Base-by-base conservation (phyloP, 768 basidiomycete genomes). In the Hortiboletus flavorubellus region DNA sequence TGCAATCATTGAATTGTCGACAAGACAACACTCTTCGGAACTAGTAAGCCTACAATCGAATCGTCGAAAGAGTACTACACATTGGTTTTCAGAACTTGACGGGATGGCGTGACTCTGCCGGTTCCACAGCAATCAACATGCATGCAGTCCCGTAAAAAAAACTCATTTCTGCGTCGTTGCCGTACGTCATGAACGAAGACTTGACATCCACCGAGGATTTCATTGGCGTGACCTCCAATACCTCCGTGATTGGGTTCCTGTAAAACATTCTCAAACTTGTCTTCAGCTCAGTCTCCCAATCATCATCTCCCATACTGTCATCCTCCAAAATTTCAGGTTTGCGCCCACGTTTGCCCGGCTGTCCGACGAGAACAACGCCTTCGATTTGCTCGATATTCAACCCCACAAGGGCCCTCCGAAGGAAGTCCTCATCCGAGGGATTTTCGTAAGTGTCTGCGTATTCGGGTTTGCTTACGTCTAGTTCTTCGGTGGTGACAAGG, bases 71-170 rank as follows among this genome's bases (percentile, higher is more conserved):
- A 23, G n/a, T 46, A 14, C 8, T 29, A 29, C 46, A 34, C 2
- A 10, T n/a, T 30, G 8, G 8, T 15, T n/a, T 33, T 46, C 23
- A 49, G 42, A 38, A 5, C 16, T 21, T 21, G 21, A 38, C 16
- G n/a, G n/a, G 16, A 15, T 38, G 16, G 29, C 58, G 55, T 1
- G 46, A 35, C 7, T 37, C 44, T 2, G 47, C 55, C 1, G 50
- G 18, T 35, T 35, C 55, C 2, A 59, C 40, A 12, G 38, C 37
- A 11, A 52, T 33, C 29, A 59, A 18, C 41, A 52, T 52, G 44
- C 54, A 59, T 2, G 53, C 58, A 29, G 46, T 53, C 15, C 55
- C 58, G 9, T 57, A 53, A 38, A 51, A 57, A 30, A n/a, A 52
- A 0, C 8, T 16, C 46, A 55, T 14, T 2, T 21, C 15, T 14